Evolutionary conservation across 208 protist genomes (phyloP), one percentile per base, ranked within the genome.

Genomic region (Crithidia fasciculata): DNA sequence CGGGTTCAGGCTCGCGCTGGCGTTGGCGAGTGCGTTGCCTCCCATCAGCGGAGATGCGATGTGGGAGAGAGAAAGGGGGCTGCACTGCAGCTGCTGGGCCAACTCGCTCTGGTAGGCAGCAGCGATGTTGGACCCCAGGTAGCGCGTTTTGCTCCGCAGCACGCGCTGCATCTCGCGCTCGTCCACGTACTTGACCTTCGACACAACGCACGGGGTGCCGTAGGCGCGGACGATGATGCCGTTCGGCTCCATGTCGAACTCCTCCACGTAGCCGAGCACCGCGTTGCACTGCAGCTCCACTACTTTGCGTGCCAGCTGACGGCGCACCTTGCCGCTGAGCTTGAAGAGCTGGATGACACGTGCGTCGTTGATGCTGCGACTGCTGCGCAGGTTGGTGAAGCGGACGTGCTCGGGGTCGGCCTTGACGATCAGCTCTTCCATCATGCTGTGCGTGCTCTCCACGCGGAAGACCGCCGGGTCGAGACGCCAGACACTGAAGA

Each of bases 371-470:
- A 89, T 95, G 54, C 71, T 81, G 54, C 93, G 87, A 41, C 76
- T 90, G 73, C 86, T 93, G 59, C 90, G 86, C 36, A 97, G 75
- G 65, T 94, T 96, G 2, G 87, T 93, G 70, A 96, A 84, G 10
- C 89, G 89, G n/a, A 91, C 89, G 76, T 95, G 88, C 78, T 96
- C 91, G 12, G 93, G 93, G 78, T 97, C 93, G 40, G 91, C 86
- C 81, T 94, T 95, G 47, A 97, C 86, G 72, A 96, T 91, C 28
- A 97, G 87, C 70, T 97, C 91, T 79, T 97, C 91, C 73, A 96
- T 91, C 93, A 97, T 96, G 37, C 84, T 88, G 9, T 74, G 72
- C 18, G 88, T 83, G 10, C 86, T 84, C 81, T 95, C 93, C 36
- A 97, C 89, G 19, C 93, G 87, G 69, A 90, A 95, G 8, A 96